Evolutionary conservation across 352 stramenopile genomes (phyloP).

Genomic region (Blastocystis sp.): DNA sequence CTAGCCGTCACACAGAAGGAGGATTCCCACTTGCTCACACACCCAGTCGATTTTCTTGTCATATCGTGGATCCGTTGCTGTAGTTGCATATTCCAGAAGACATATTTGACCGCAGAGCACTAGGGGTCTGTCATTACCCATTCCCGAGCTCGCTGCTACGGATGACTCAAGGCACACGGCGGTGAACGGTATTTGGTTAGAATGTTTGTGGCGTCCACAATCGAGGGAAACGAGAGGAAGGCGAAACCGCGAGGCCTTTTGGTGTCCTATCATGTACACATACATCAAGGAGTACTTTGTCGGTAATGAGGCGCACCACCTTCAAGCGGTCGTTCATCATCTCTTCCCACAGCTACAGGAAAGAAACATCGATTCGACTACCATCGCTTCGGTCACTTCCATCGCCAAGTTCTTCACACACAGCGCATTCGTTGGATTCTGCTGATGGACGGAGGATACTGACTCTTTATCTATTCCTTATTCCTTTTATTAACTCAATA

Average conservation of each 20-base stretch:
- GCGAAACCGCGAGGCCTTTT: conserved; percentile 29
- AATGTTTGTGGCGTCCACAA: conserved; percentile 65
- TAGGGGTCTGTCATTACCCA: neutral
- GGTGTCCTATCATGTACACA: neutral
- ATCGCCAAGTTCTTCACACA: conserved; percentile 28
- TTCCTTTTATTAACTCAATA: neutral
- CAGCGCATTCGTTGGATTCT: conserved; percentile 1
- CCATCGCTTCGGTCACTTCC: conserved; percentile 64
- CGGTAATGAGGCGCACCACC: conserved; percentile 27
- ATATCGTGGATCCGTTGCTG: neutral
- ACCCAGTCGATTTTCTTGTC: conserved; percentile 63
- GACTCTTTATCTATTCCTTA: neutral
- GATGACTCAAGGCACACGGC: conserved; percentile 10
- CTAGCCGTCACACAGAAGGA: neutral
- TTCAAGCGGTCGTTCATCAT: conserved; percentile 47
- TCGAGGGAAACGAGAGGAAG: conserved; percentile 56
- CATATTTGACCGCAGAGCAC: conserved; percentile 37
- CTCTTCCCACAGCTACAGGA: conserved; percentile 47
- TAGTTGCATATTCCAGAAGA: conserved; percentile 33
- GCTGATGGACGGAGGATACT: neutral
- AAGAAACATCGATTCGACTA: neutral
- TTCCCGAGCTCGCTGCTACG: conserved; percentile 54
- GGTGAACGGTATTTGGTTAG: conserved; percentile 68
- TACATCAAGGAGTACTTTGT: neutral
- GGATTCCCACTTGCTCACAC: conserved; percentile 2